These are phyloP conservation scores for Aspergillus felis DNA, from an alignment of 2,329 filamentous ascomycete species.

Conservation along the genomic window DNA sequence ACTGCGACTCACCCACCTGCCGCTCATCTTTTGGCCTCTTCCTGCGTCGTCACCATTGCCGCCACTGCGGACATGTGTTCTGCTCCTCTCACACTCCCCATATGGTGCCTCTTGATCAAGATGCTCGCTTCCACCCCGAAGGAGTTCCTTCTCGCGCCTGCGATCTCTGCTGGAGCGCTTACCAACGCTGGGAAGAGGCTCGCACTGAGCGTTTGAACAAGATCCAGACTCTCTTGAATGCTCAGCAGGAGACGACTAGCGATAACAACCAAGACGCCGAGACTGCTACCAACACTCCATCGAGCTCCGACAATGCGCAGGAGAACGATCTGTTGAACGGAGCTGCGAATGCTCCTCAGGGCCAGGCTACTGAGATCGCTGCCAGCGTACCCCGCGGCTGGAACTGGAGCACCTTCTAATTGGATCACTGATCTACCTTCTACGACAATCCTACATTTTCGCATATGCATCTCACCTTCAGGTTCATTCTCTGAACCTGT, in stretches of 20 bases:
- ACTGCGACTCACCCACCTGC: conserved; percentile 57
- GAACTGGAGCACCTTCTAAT: conserved; percentile 61
- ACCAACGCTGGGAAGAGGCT: conserved; percentile 52
- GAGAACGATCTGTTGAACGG: conserved; percentile 20
- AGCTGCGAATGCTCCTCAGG: conserved; percentile 16
- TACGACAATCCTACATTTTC: neutral
- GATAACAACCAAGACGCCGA: conserved; percentile 15
- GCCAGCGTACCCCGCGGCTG: conserved; percentile 57
- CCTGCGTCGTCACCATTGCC: conserved; percentile 62
- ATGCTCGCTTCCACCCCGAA: conserved; percentile 60
- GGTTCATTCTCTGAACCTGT: conserved; percentile 1
- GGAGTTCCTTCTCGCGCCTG: conserved; percentile 55
- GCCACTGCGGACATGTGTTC: conserved; percentile 63
- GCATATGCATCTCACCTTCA: neutral
- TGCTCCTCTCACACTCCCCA: conserved; percentile 57
- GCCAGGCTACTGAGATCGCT: conserved; percentile 42
- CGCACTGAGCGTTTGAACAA: conserved; percentile 50
- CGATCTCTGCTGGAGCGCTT: conserved; percentile 58
- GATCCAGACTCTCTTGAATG: conserved; percentile 38
- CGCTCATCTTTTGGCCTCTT: conserved; percentile 58
- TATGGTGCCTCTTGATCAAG: conserved; percentile 59
- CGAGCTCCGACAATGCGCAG: conserved; percentile 16
- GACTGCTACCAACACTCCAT: conserved; percentile 17
- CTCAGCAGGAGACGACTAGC: conserved; percentile 22
- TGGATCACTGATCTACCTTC: neutral